phyloP scores from a whole-genome alignment of 768 basidiomycete genomes.

The Russula abietina region DNA sequence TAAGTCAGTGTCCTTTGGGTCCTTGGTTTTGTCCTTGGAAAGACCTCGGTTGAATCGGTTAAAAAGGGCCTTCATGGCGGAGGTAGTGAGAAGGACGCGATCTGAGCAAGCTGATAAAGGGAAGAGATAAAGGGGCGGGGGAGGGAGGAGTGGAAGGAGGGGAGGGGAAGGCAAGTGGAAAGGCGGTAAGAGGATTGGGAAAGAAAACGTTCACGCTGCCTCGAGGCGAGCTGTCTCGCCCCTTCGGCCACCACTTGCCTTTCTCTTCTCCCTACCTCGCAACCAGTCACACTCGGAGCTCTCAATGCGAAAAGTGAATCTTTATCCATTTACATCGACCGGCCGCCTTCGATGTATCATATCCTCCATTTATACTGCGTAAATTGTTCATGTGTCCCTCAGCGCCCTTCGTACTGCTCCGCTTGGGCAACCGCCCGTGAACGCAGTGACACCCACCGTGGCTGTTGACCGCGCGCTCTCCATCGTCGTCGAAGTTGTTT shows the following conservation, averaged over 20 bases:
- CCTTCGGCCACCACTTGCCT: not conserved
- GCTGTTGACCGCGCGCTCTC: constrained; percentile 55
- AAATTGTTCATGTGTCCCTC: constrained; percentile 63
- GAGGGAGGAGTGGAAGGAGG: constrained; percentile 6
- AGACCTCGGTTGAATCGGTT: constrained; percentile 63
- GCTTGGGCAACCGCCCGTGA: constrained; percentile 51
- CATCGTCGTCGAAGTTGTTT: constrained; percentile 51
- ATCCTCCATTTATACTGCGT: constrained; percentile 62
- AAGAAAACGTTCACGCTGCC: constrained; percentile 16
- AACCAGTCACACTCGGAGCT: constrained; percentile 30
- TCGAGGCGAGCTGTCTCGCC: constrained; percentile 18
- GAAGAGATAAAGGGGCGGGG: constrained; percentile 26
- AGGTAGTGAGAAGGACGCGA: constrained; percentile 9
- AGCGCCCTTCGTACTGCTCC: constrained; percentile 54
- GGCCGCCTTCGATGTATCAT: constrained; percentile 43
- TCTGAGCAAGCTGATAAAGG: constrained; percentile 16
- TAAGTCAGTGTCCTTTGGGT: constrained; percentile 33
- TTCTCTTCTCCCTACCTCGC: constrained; percentile 46
- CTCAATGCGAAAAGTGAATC: not conserved
- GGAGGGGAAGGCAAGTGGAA: constrained; percentile 23
- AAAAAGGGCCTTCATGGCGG: constrained; percentile 77
- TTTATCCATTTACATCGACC: constrained; percentile 29
- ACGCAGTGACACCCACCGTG: constrained; percentile 62
- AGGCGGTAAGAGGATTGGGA: constrained; percentile 10
- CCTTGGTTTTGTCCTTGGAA: constrained; percentile 59